Base-by-base conservation (phyloP, 345 rosid genomes). In the Linum usitatissimum region DNA sequence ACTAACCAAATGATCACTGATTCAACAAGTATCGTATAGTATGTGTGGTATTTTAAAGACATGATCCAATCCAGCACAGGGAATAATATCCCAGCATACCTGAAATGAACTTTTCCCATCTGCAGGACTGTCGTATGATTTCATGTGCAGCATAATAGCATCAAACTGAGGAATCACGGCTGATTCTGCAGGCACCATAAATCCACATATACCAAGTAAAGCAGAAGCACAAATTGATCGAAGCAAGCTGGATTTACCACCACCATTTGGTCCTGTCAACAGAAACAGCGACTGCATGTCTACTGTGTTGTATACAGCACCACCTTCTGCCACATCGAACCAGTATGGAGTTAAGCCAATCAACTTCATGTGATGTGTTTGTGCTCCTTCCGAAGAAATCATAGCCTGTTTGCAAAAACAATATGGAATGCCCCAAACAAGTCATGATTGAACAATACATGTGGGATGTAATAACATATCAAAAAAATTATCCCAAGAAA, bases 181-280 rank as follows among this genome's bases (percentile, higher is more conserved):
- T 19, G 96, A 87, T 68, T 90, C 86, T 55, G 96, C 94, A 42
- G 99, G 97, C 55, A 93, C 91, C 94, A 92, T 86, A 64, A 90
- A 83, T 55, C 99, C 99, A 39, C 91, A 92, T 34, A 84, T 86
- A 64, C 97, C 97, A 64, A 93, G 99, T 71, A 93, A 71, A 53
- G 96, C 78, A 69, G 90, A 88, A 1, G 99, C 96, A 57, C 99
- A 87, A 45, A 87, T 84, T 14, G 99, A 90, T 70, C 97, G 86
- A 69, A 93, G 96, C 76, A 93, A 80, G 77, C 96, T 93, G 36
- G 99, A 93, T 90, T 93, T 93, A 64, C 99, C 99, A 73, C 99
- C 97, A 55, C 99, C 97, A 40, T 93, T 93, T 64, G 99, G 97
- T 65, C 99, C 99, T 20, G 99, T 93, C 71, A 93, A 71, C 62